Base-by-base conservation (phyloP, 2,329 filamentous ascomycete genomes). In the Mariannaea elegans region DNA sequence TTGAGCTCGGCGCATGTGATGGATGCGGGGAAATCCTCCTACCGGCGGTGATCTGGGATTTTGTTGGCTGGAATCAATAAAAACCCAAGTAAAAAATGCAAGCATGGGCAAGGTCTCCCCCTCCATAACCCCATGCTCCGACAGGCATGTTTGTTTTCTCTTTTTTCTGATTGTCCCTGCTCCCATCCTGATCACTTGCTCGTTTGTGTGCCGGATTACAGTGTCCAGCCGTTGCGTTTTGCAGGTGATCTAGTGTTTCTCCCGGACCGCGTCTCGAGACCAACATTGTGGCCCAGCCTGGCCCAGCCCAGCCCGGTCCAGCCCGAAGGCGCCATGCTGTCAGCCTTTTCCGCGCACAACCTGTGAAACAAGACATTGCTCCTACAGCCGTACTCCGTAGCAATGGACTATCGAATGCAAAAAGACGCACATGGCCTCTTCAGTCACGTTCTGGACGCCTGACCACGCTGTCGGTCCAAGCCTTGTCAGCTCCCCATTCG, bases 401-500 rank as follows among this genome's bases (percentile, higher is more conserved):
- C n/a, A 13, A 8, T 2, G 16, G 14, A 14, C 36, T 18, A 16
- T 38, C n/a, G 36, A 18, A 38, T 8, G 36, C 36, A 38, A 23
- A 41, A 16, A 12, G n/a, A 34, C 19, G 34, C 56, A 53, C 44
- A 29, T 38, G 56, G 42, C 44, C 56, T 54, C 56, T 49, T 59
- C 56, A 59, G 56, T 49, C 41, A 46, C 42, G 32, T 14, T n/a
- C 38, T 49, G 36, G 29, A 39, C 31, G 27, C 53, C 29, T 21
- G 41, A 21, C 46, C 19, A 34, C 46, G 49, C 44, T n/a, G 18
- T 18, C 36, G 45, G 38, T 27, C 56, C 51, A 23, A 59, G 56
- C 56, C 56, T 53, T 39, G 56, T 59, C 56, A 59, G 56, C 49
- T 38, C 54, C 56, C 56, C 36, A 18, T 54, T 59, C 44, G 31